Evolutionary conservation across 2,329 filamentous ascomycete genomes (phyloP).

Genomic region (Monosporascus sp.): DNA sequence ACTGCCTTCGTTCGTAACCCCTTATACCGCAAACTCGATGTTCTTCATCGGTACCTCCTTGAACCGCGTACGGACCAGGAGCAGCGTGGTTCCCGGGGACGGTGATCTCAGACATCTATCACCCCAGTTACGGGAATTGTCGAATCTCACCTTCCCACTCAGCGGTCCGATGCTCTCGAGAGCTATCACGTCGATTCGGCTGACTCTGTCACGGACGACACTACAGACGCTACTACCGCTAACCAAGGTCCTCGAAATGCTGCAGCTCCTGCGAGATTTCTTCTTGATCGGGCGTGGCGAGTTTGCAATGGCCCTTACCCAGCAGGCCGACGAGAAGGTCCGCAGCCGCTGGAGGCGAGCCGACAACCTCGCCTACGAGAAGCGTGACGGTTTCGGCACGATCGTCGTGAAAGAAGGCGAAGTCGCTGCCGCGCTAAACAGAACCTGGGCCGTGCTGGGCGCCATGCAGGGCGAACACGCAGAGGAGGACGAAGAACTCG

Average conservation of each 20-base stretch:
- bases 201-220: conserved; percentile 77
- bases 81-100: conserved; percentile 37
- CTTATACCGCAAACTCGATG: conserved; percentile 72
- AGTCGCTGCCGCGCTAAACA: conserved; percentile 67
- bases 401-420: conserved; percentile 82
- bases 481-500: conserved; percentile 77
- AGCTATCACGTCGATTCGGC: conserved; percentile 69
- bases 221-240: conserved; percentile 78
- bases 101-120: conserved; percentile 57
- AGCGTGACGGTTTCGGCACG: conserved; percentile 53
- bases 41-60: conserved; percentile 87
- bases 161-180: conserved; percentile 63
- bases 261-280: conserved; percentile 77
- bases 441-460: conserved; percentile 76
- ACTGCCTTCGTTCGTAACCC: conserved; percentile 74
- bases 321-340: conserved; percentile 77
- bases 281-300: conserved; percentile 84
- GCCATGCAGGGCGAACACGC: conserved; percentile 63
- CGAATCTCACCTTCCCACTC: conserved; percentile 67
- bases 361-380: conserved; percentile 53
- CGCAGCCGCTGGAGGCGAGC: conserved; percentile 66
- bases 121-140: conserved; percentile 64
- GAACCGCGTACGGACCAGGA: conserved; percentile 68
- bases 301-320: conserved; percentile 81
- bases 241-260: conserved; percentile 67